Conservation (phyloP, 2,329 filamentous ascomycete species). For the Metarhizium album region DNA sequence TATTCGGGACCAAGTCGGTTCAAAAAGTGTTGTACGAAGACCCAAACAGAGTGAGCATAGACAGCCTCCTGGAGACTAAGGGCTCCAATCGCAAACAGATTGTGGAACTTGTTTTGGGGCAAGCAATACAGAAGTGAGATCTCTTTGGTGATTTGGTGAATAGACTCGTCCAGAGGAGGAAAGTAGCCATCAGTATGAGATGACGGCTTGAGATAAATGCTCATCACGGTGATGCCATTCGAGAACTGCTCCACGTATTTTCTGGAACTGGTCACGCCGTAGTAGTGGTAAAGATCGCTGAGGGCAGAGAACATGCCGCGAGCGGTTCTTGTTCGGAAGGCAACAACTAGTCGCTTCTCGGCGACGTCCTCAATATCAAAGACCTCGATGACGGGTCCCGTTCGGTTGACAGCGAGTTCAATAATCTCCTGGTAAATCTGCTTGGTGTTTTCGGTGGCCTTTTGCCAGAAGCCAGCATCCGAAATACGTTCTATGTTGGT, state of each 20-base stretch:
- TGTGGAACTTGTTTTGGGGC: slow-evolving; percentile 92
- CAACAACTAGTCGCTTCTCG: slow-evolving; percentile 90
- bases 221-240: slow-evolving; percentile 96
- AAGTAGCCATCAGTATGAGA: slow-evolving; percentile 43
- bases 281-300: slow-evolving; percentile 97
- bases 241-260: slow-evolving; percentile 99
- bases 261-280: slow-evolving; percentile 86
- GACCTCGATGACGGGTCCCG: slow-evolving; percentile 93
- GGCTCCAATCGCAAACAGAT: slow-evolving; percentile 73
- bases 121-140: slow-evolving; percentile 95
- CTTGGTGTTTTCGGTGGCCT: slow-evolving; percentile 92
- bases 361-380: slow-evolving; percentile 87
- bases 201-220: slow-evolving; percentile 77
- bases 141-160: slow-evolving; percentile 98
- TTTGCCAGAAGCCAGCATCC: slow-evolving; percentile 88
- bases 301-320: slow-evolving; percentile 89
- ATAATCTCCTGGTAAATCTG: slow-evolving; percentile 93
- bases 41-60: slow-evolving; percentile 95
- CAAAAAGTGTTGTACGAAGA: slow-evolving; percentile 95
- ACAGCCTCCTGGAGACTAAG: slow-evolving; percentile 93
- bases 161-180: slow-evolving; percentile 84
- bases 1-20: slow-evolving; percentile 93
- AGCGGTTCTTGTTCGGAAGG: slow-evolving; percentile 87
- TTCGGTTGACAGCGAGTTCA: slow-evolving; percentile 68
- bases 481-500: slow-evolving; percentile 85